Base-by-base conservation (phyloP, 176 grass and related monocot genomes). In the Eremochloa ophiuroides region DNA sequence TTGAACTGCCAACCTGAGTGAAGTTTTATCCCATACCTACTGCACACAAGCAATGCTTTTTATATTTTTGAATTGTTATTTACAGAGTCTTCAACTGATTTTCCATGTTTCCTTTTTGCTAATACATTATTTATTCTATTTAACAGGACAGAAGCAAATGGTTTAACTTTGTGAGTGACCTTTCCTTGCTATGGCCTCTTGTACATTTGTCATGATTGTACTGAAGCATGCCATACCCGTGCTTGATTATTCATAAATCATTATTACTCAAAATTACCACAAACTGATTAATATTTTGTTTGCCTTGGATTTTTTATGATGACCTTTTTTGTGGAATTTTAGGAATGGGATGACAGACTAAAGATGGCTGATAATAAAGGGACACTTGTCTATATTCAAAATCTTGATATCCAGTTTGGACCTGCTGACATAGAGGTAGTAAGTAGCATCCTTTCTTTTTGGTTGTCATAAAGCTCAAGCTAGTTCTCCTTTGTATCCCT, bases 101-200 rank as follows among this genome's bases (percentile, higher is more conserved):
- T 78, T 63, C 42, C 38, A 63, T 73, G 14, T 82, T 75, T 84
- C 69, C n/a, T 87, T 74, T 70, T 10, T 56, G 62, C 80, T 90
- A 39, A 91, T 72, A 47, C 33, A 34, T 68, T 78, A 83, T 80
- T 10, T 84, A 40, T 18, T 71, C 71, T 25, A 58, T 87, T 81
- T 83, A 70, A 80, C 92, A 98, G 95, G 95, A 92, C 85, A 85
- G 71, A 84, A 94, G 88, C 60, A 98, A 87, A 71, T 98, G 95
- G 95, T 98, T 98, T 88, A 94, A 87, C 74, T 35, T 58, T 58
- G 95, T 98, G 83, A 98, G 95, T 90, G 74, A 78, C 31, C 64
- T 90, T 80, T 76, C 48, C 86, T 73, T 29, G 25, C 62, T 50
- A 58, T 64, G 55, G 55, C 25, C 55, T 58, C 22, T 58, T 58